Conservation (phyloP, 768 basidiomycete species). For the Cyclocybe aegerita region DNA sequence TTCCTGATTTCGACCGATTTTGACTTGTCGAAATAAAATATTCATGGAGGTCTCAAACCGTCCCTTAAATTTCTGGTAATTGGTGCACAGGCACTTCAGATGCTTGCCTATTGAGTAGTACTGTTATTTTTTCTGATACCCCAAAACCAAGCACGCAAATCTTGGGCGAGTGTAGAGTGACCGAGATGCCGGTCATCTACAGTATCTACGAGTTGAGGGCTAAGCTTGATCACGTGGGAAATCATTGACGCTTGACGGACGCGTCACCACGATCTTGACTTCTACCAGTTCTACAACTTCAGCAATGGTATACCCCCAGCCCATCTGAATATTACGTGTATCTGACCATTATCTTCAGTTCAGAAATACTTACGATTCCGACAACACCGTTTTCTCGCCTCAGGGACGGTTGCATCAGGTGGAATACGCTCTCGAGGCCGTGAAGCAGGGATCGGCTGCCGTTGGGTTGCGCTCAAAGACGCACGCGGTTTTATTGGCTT, state of each 20-base stretch:
- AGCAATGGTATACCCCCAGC: constrained; percentile 32
- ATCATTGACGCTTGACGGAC: constrained; percentile 14
- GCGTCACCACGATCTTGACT: constrained; percentile 24
- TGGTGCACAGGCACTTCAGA: too few species aligned
- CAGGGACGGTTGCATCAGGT: constrained; percentile 97
- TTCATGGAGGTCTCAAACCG: too few species aligned
- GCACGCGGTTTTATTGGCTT: constrained; percentile 86
- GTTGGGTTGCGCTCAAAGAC: constrained; percentile 95
- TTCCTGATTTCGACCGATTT: too few species aligned
- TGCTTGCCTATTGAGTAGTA: too few species aligned
- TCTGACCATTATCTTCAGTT: constrained; percentile 49
- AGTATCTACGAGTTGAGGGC: neutral
- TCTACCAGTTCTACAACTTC: constrained; percentile 11
- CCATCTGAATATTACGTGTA: constrained; percentile 20
- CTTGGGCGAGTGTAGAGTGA: too few species aligned
- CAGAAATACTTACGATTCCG: constrained; percentile 96
- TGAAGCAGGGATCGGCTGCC: constrained; percentile 99
- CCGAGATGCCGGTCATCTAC: too few species aligned
- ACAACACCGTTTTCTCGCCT: constrained; percentile 96
- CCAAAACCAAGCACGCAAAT: too few species aligned
- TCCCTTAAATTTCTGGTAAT: too few species aligned
- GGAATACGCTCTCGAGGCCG: constrained; percentile 98
- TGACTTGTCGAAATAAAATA: too few species aligned
- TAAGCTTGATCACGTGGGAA: constrained; percentile 17
- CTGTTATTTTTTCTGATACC: too few species aligned